Evolutionary conservation across 768 basidiomycete genomes (phyloP), one percentile per base, ranked within the genome.

Genomic region (Tephrocybe sp.): DNA sequence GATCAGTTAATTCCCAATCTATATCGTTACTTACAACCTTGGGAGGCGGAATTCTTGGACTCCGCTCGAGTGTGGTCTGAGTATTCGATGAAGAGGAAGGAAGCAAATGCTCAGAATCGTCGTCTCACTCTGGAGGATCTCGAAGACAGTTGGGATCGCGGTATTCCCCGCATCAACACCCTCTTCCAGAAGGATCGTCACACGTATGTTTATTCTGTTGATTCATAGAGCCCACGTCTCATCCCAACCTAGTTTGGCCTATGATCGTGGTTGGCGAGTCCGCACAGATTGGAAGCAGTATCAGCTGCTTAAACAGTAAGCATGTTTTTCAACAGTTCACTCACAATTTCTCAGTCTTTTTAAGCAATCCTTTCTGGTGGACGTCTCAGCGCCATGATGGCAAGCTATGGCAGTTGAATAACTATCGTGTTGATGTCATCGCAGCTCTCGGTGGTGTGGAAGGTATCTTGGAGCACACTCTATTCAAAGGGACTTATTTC

Each of bases 51-150:
- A 65, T 97, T 99, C 75, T 67, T 97, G 52, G 97, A 99, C 63
- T 97, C 94, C 1, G 94, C 94, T 33, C 92, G 97, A 59, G 97
- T 99, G 33, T 99, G 97, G 97, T 91, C 88, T 0, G 97, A 99
- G 67, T 99, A 99, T 67, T 94, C 95, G 0, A 91, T 97, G 93
- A 99, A 98, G 77, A 76, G 97, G 59, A 98, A 98, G 68, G 97
- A 99, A 64, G 97, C 97, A n/a, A 97, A 94, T 56, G 95, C 97
- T 1, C 93, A 97, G 65, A 97, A 98, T 70, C 87, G 95, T 48
- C 86, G 97, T 13, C 77, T 99, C 47, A 99, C 97, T 1, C 76
- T 99, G 16, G 97, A 99, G 66, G 97, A 98, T 76, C 78, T 98
- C 22, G 97, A 98, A 66, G 94, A 99, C 63, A 92, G 88, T 60